Conservation (phyloP, 2,329 filamentous ascomycete genomes). For the Zymoseptoria ardabiliae region DNA sequence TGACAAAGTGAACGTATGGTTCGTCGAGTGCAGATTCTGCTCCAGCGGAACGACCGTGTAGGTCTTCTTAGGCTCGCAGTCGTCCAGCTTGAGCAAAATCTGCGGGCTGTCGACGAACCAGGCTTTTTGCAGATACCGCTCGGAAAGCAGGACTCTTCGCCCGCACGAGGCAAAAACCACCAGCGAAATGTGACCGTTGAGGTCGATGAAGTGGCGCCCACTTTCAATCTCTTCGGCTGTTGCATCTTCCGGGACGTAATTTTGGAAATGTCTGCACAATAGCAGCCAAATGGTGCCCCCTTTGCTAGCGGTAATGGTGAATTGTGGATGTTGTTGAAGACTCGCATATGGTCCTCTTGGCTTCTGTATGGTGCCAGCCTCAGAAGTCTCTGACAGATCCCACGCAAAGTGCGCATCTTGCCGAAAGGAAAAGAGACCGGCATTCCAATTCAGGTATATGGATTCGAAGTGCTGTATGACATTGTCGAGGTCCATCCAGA, state of each 20-base stretch:
- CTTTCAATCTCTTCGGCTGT: constrained; percentile 33
- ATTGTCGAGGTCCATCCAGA: constrained; percentile 88
- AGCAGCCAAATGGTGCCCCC: constrained; percentile 72
- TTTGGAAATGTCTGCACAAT: constrained; percentile 70
- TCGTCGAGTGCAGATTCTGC: constrained; percentile 64
- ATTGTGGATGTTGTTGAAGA: constrained; percentile 59
- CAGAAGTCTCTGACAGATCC: constrained; percentile 46
- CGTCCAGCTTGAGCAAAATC: constrained; percentile 70
- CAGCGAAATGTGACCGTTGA: constrained; percentile 75
- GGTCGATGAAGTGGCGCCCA: constrained; percentile 35
- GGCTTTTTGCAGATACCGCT: constrained; percentile 63
- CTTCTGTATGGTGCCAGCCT: constrained; percentile 23
- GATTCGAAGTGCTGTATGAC: constrained; percentile 90
- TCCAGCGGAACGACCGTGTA: constrained; percentile 68
- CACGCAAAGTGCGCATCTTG: constrained; percentile 89
- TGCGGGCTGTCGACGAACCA: constrained; percentile 94
- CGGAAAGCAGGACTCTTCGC: constrained; percentile 64
- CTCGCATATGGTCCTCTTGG: constrained; percentile 62
- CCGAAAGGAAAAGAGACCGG: constrained; percentile 68
- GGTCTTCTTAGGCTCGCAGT: constrained; percentile 44
- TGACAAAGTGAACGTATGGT: constrained; percentile 80
- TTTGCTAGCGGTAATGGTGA: constrained; percentile 45
- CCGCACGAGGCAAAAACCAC: constrained; percentile 70
- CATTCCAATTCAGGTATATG: constrained; percentile 96
- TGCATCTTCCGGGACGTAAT: constrained; percentile 19